Evolutionary conservation across 306 rosid genomes (phyloP).

Genomic region (Prunus mongolica): DNA sequence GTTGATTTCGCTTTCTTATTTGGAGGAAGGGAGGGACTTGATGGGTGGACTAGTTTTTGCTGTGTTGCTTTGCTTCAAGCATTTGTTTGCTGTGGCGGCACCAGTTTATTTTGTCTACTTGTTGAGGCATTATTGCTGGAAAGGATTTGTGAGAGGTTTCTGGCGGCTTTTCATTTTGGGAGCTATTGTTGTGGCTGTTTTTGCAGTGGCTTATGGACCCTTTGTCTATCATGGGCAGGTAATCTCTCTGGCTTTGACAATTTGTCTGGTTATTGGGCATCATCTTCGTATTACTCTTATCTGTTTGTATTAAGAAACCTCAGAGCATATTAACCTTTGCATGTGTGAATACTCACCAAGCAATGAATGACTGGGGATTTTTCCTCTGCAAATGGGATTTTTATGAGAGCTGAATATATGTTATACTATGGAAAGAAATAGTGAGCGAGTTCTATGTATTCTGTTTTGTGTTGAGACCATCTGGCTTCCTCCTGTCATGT

Average conservation of each 20-base stretch:
- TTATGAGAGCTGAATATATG: not conserved
- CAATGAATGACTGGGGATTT: not conserved
- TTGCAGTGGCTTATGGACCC: constrained; percentile 77
- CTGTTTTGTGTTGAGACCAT: not conserved
- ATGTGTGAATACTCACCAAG: not conserved
- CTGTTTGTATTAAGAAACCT: not conserved
- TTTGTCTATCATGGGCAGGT: constrained; percentile 88
- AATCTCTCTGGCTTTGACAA: constrained; percentile 3
- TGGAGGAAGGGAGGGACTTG: constrained; percentile 90
- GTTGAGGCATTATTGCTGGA: constrained; percentile 84
- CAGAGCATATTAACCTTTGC: not conserved
- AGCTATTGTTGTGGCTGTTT: constrained; percentile 54
- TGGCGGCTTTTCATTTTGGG: constrained; percentile 66
- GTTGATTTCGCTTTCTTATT: constrained; percentile 72
- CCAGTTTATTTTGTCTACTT: constrained; percentile 83
- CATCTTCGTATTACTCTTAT: not conserved
- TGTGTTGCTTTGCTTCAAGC: constrained; percentile 72
- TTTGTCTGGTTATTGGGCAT: not conserved
- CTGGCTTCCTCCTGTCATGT: not conserved
- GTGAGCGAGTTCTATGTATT: not conserved
- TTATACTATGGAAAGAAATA: not conserved
- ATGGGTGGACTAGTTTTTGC: constrained; percentile 75
- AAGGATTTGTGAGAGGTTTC: constrained; percentile 56
- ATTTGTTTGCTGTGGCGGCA: constrained; percentile 87
- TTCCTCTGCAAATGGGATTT: not conserved